Evolutionary conservation across 1,284 basidiomycete species (phyloP), one percentile per base, ranked within the genome.

Genomic region (Schizophyllum commune): DNA sequence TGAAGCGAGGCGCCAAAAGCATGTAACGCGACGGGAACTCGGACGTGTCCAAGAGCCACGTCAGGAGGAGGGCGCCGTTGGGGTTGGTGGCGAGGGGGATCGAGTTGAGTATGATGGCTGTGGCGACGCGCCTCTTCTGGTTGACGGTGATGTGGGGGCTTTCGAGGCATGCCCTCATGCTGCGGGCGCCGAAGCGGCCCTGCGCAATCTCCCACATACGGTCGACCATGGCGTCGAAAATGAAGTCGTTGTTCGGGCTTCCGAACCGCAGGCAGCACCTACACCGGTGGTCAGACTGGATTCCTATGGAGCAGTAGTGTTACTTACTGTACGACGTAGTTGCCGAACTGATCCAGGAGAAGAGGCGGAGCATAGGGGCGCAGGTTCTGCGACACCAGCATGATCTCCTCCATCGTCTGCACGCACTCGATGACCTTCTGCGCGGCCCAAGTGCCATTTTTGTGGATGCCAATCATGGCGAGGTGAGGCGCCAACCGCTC

Each of bases 391-490:
- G 90, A 86, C 69, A 99, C 88, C 47, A 98, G 75, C 2, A 80
- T 81, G 61, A 94, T 83, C 73, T 99, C 97, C 64, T 97, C 94
- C 5, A 90, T 86, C n/a, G 84, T 88, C 60, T 87, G 84, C 54
- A 96, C 91, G 66, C 94, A 96, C 76, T 98, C 96, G 66, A 99
- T 98, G 71, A 98, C 96, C 82, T 97, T 97, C 75, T 99, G 97
- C 2, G 96, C 96, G 0, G 97, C 96, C 97, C 97, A 99, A 0
- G 97, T 99, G 52, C 97, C 97, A 69, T 99, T 99, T 79, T 99
- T 99, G 80, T 99, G 97, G 58, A 96, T 95, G 57, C 97, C 97
- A 66, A 98, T 97, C 83, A 94, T 94, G 27, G 96, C 97, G 22
- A 99, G 80, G 72, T 97, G 92, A 59, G 97, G 97, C 2, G 89